Evolutionary conservation across 1,284 basidiomycete species (phyloP).

Genomic region (Puccinia hordei): DNA sequence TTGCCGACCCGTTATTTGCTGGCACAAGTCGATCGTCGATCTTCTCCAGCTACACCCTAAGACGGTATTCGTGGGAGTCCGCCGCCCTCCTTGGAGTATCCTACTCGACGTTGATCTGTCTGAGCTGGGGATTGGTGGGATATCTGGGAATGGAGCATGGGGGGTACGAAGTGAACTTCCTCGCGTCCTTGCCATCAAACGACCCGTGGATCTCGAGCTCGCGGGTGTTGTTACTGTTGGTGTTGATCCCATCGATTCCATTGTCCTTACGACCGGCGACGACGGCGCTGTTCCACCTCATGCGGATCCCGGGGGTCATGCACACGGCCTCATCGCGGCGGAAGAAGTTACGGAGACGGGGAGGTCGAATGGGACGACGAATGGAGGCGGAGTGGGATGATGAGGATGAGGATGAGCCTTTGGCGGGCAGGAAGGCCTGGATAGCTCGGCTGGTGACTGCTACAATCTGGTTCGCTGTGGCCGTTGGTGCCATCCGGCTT

Average conservation of each 20-base stretch:
- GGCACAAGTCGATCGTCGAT: constrained; percentile 24
- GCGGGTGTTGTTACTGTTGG: constrained; percentile 54
- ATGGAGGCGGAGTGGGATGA: constrained; percentile 48
- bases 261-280: constrained; percentile 46
- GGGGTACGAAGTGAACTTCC: constrained; percentile 54
- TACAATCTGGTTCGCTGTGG: constrained; percentile 50
- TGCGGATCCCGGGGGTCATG: constrained; percentile 45
- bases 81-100: constrained; percentile 54
- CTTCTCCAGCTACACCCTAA: constrained; percentile 52
- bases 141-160: constrained; percentile 54
- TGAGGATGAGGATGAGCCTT: constrained; percentile 44
- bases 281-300: constrained; percentile 51
- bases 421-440: constrained; percentile 38
- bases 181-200: constrained; percentile 53
- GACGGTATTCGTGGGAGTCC: constrained; percentile 56
- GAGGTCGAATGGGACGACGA: neutral
- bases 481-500: constrained; percentile 31
- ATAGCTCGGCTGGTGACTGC: constrained; percentile 41
- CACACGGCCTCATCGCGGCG: constrained; percentile 37
- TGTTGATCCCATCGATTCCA: constrained; percentile 52
- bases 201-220: constrained; percentile 55
- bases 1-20: constrained; percentile 9
- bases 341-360: constrained; percentile 35
- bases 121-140: constrained; percentile 57
- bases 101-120: constrained; percentile 52